Base-by-base conservation (phyloP, 202 grass and related monocot species). In the Bolboschoenoplectus hybrid region DNA sequence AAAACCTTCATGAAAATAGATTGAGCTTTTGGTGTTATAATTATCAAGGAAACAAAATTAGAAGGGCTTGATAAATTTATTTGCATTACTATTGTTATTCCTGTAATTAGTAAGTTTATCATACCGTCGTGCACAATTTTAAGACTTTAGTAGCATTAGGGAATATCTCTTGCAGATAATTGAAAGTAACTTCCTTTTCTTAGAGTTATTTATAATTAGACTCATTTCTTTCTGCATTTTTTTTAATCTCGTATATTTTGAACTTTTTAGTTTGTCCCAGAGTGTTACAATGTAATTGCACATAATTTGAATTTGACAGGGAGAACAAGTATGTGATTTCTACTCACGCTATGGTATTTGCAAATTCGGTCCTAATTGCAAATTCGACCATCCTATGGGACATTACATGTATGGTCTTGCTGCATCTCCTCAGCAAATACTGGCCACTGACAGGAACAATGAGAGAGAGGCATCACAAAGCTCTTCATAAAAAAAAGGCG, bases 361-460 rank as follows among this genome's bases (percentile, higher is more conserved):
- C 88, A 97, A 97, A 80, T 97, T 97, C 74, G 94, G 94, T 32
- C 94, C 94, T 43, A 97, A 93, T 86, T 97, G 94, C 85, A 97
- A 93, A 83, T 97, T 97, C 3, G 94, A 97, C 49, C 94, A 97
- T 86, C 94, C 94, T 63, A 89, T 92, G 90, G 90, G 86, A 85
- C 75, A 85, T 4, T 81, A 90, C 9, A 82, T 90, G 46, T 97
- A 92, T 64, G 91, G 83, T 13, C 85, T 86, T 75, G 26, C 85
- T 10, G 72, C 90, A 61, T 92, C 94, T 17, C 84, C 94, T 66
- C 85, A 82, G 73, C 89, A 92, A 87, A 82, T 88, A 92, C 39
- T 78, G 44, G 70, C 81, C 43, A 89, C 66, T 85, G 89, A 97
- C 82, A 85, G 91, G 85, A 91, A 71, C 85, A 87, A 85, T 19